Conservation (phyloP, 2,329 filamentous ascomycete species). For the Trichoderma koningiopsis region DNA sequence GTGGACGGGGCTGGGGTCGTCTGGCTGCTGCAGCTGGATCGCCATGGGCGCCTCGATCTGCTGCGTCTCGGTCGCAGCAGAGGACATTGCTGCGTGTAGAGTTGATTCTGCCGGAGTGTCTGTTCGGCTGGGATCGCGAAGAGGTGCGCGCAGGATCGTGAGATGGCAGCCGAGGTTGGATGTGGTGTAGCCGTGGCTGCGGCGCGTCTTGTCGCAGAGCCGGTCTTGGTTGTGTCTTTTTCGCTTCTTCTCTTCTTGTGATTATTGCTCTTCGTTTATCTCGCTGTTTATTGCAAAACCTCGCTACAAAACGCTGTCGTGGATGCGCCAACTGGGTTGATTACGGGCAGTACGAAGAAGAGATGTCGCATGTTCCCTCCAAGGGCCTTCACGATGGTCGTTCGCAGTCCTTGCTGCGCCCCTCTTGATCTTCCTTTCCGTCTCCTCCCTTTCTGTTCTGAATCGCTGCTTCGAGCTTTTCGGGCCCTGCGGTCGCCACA, state of each 20-base stretch:
- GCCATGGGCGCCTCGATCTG: conserved; percentile 15
- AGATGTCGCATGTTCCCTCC: conserved; percentile 18
- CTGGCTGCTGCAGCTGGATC: conserved; percentile 25
- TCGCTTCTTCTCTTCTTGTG: background rate
- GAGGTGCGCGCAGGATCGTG: background rate
- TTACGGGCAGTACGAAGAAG: conserved; percentile 16
- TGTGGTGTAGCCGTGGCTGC: conserved; percentile 2
- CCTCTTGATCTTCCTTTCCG: background rate
- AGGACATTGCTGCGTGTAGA: background rate
- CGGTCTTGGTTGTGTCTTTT: background rate
- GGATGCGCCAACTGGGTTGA: conserved; percentile 21
- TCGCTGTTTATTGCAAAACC: background rate
- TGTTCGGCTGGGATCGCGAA: background rate
- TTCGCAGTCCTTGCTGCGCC: background rate
- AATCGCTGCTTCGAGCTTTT: background rate
- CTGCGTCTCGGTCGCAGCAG: conserved; percentile 7
- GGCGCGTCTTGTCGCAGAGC: background rate
- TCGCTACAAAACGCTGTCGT: conserved; percentile 19
- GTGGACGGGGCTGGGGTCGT: conserved; percentile 16
- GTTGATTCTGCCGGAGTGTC: background rate
- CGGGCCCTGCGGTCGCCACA: conserved; percentile 1
- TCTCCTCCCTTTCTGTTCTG: background rate
- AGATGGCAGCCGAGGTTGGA: background rate
- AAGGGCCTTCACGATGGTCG: background rate
- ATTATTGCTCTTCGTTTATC: background rate